Conservation (phyloP, 768 basidiomycete species). For the Russula abietina region DNA sequence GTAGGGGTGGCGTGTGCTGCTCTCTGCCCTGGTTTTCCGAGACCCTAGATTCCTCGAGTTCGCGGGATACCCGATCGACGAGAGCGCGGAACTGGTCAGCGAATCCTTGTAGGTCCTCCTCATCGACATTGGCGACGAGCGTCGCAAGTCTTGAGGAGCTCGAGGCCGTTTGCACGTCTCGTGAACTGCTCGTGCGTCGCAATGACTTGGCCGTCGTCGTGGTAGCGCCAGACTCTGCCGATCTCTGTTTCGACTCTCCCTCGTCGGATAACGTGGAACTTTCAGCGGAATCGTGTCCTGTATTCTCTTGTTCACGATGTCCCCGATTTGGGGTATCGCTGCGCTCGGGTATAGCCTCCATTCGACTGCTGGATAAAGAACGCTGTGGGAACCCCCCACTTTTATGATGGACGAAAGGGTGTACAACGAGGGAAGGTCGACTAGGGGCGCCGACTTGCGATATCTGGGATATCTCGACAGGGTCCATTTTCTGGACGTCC, state of each 20-base stretch:
- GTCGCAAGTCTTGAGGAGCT: background rate
- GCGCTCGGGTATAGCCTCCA: conserved; percentile 20
- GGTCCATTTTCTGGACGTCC: conserved; percentile 6
- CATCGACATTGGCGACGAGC: conserved; percentile 8
- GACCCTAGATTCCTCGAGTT: conserved; percentile 45
- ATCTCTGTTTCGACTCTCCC: conserved; percentile 8
- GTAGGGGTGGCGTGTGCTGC: conserved; percentile 7
- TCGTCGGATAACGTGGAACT: conserved; percentile 19
- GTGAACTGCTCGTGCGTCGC: conserved; percentile 5
- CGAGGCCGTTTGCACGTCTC: background rate
- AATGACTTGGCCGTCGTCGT: background rate
- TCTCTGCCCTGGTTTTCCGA: conserved; percentile 29
- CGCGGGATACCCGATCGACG: conserved; percentile 45
- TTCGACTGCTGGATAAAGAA: conserved; percentile 14
- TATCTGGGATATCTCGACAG: background rate
- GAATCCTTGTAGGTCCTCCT: conserved; percentile 40
- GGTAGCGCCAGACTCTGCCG: conserved; percentile 7
- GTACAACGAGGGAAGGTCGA: conserved; percentile 7
- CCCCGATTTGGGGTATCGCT: background rate
- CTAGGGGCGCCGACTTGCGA: background rate
- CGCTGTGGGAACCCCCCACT: background rate
- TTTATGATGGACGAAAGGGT: conserved; percentile 8
- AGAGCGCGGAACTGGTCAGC: conserved; percentile 47
- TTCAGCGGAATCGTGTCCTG: conserved; percentile 3
- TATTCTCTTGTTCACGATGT: background rate